A percentile compares a stretch with the other conserved stretches of the same genome.
Evolutionary conservation across 768 basidiomycete genomes (phyloP).

Genomic region (Coprinopsis sp.): DNA sequence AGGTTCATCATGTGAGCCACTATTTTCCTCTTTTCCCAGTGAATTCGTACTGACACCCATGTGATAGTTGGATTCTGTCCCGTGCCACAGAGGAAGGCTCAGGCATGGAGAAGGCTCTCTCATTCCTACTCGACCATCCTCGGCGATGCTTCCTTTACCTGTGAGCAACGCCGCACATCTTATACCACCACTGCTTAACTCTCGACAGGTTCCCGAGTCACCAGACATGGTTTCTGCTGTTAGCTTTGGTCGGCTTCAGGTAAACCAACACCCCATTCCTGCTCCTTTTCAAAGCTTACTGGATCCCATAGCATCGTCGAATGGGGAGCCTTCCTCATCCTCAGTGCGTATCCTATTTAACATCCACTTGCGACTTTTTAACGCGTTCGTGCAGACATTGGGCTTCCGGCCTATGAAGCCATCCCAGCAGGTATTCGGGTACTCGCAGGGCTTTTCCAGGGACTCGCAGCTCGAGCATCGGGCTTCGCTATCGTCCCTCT

Average conservation of each 20-base stretch:
- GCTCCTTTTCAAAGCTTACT: not conserved
- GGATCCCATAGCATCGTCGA: constrained; percentile 45
- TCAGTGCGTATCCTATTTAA: constrained; percentile 32
- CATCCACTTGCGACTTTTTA: constrained; percentile 2
- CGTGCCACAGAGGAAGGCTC: constrained; percentile 45
- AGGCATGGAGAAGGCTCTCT: constrained; percentile 47
- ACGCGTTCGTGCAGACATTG: constrained; percentile 28
- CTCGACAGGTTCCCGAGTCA: constrained; percentile 56
- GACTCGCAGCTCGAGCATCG: constrained; percentile 48
- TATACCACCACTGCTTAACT: not conserved
- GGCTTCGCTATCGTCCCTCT: constrained; percentile 47
- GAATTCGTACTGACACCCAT: not conserved
- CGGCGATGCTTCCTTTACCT: constrained; percentile 68
- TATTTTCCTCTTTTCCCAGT: not conserved
- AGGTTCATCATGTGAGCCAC: constrained; percentile 55
- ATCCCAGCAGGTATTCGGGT: constrained; percentile 35
- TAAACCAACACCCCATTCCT: constrained; percentile 20
- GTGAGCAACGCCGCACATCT: constrained; percentile 13
- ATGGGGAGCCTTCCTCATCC: constrained; percentile 66
- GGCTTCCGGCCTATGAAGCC: constrained; percentile 33
- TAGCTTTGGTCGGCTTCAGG: constrained; percentile 54
- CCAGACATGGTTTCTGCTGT: constrained; percentile 69
- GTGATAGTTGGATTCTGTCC: constrained; percentile 54
- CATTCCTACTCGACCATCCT: constrained; percentile 77
- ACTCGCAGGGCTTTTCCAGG: constrained; percentile 49